Conservation (phyloP, 2,329 filamentous ascomycete species). For the Fusarium tjaetaba region DNA sequence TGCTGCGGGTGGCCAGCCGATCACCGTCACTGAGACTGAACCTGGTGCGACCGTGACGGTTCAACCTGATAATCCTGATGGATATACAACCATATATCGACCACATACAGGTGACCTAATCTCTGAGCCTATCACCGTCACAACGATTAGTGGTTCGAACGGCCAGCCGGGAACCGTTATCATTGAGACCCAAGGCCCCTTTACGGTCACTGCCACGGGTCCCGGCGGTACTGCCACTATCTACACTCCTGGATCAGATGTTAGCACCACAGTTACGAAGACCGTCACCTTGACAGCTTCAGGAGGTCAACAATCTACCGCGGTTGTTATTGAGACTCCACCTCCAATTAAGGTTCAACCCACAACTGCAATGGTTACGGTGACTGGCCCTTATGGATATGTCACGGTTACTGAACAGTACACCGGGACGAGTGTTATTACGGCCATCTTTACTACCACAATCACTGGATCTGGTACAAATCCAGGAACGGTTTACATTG, state of each 20-base stretch:
- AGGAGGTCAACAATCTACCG: slow-evolving; percentile 10
- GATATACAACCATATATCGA: slow-evolving; percentile 21
- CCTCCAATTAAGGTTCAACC: slow-evolving; percentile 16
- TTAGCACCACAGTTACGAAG: slow-evolving; percentile 17
- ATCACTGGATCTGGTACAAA: slow-evolving; percentile 11
- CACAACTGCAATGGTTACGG: slow-evolving; percentile 2
- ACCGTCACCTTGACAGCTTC: slow-evolving; percentile 12
- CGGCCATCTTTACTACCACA: slow-evolving; percentile 24
- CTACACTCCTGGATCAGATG: slow-evolving; percentile 17
- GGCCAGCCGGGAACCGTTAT: slow-evolving; percentile 30
- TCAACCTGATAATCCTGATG: slow-evolving; percentile 12
- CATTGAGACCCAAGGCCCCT: slow-evolving; percentile 28
- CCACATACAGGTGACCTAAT: slow-evolving; percentile 22
- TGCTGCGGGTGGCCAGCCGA: background rate
- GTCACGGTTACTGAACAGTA: slow-evolving; percentile 19
- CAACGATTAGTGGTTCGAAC: slow-evolving; percentile 20
- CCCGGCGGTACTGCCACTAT: slow-evolving; percentile 19
- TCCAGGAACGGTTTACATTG: slow-evolving; percentile 27
- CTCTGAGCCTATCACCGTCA: slow-evolving; percentile 23
- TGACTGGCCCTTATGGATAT: slow-evolving; percentile 2
- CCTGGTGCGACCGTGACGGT: slow-evolving; percentile 14
- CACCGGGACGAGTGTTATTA: slow-evolving; percentile 14
- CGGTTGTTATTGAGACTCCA: slow-evolving; percentile 20
- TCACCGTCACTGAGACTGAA: slow-evolving; percentile 13
- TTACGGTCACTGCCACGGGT: slow-evolving; percentile 16